Evolutionary conservation across 2,329 filamentous ascomycete genomes (phyloP).

Genomic region (Colletotrichum somersetense): DNA sequence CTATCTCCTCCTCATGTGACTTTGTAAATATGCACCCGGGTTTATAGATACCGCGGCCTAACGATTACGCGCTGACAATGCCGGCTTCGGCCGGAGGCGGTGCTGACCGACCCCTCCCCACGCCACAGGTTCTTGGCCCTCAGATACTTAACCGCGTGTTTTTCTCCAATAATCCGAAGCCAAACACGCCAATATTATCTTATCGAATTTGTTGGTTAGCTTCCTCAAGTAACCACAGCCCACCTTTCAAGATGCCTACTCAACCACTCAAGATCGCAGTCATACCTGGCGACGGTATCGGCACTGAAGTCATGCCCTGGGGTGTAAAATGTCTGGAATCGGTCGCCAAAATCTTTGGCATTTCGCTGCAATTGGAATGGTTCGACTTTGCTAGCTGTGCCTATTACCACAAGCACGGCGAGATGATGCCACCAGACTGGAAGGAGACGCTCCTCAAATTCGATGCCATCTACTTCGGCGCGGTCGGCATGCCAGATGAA

Average conservation of each 20-base stretch:
- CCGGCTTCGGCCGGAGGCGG: neutral
- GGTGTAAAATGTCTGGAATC: constrained; percentile 51
- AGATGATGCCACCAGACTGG: constrained; percentile 56
- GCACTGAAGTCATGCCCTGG: constrained; percentile 70
- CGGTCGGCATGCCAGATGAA: constrained; percentile 69
- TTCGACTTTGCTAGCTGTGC: constrained; percentile 76
- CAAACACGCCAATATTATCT: neutral
- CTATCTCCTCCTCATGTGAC: neutral
- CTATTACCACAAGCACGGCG: constrained; percentile 59
- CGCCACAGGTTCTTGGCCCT: neutral
- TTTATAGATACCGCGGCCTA: constrained; percentile 20
- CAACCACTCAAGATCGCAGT: constrained; percentile 62
- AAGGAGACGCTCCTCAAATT: constrained; percentile 52
- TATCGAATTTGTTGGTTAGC: no score
- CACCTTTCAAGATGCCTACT: constrained; percentile 14
- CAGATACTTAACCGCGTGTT: neutral
- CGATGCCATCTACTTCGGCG: constrained; percentile 74
- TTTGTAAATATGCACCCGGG: constrained; percentile 19
- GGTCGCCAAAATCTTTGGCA: constrained; percentile 58
- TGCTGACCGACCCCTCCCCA: neutral
- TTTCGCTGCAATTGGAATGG: constrained; percentile 69
- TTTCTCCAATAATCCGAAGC: neutral
- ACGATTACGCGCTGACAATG: constrained; percentile 18
- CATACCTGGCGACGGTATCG: constrained; percentile 78
- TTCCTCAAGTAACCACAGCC: neutral